phyloP scores from a whole-genome alignment of 2,329 filamentous ascomycete genomes.

The Beauveria asiatica region DNA sequence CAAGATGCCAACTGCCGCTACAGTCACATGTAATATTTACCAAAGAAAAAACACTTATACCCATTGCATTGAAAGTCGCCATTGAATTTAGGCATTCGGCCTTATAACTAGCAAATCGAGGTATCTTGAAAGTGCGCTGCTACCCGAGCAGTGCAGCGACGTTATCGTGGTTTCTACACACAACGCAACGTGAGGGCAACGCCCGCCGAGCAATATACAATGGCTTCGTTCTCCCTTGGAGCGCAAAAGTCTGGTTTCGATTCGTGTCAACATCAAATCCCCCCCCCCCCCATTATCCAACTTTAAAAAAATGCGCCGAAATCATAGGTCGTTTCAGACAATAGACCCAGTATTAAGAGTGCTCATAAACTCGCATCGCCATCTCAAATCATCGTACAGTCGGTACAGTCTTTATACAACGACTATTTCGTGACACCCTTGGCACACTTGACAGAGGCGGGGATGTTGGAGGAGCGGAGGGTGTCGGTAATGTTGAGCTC shows the following conservation, averaged over 20 bases:
- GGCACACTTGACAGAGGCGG: background rate
- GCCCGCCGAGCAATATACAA: slow-evolving; percentile 2
- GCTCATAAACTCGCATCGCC: background rate
- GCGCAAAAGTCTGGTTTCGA: background rate
- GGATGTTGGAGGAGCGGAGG: slow-evolving; percentile 19
- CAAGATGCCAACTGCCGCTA: too few species aligned
- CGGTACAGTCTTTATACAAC: background rate
- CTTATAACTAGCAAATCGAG: slow-evolving; percentile 17
- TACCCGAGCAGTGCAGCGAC: slow-evolving; percentile 11
- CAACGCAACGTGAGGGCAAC: background rate
- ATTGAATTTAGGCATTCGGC: slow-evolving; percentile 11
- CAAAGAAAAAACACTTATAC: background rate
- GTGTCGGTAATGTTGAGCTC: slow-evolving; percentile 42
- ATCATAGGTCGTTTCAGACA: background rate
- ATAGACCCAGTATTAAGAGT: too few species aligned
- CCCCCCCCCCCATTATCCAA: background rate
- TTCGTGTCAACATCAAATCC: background rate
- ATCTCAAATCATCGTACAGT: background rate
- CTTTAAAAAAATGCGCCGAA: background rate
- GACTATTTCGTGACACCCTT: background rate
- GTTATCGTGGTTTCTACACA: background rate
- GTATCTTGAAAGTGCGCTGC: slow-evolving; percentile 25
- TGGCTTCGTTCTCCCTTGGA: background rate
- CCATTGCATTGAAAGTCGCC: background rate
- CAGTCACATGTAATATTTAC: too few species aligned